Evolutionary conservation across 2,329 filamentous ascomycete species (phyloP).

Genomic region (Xylaria sp.): DNA sequence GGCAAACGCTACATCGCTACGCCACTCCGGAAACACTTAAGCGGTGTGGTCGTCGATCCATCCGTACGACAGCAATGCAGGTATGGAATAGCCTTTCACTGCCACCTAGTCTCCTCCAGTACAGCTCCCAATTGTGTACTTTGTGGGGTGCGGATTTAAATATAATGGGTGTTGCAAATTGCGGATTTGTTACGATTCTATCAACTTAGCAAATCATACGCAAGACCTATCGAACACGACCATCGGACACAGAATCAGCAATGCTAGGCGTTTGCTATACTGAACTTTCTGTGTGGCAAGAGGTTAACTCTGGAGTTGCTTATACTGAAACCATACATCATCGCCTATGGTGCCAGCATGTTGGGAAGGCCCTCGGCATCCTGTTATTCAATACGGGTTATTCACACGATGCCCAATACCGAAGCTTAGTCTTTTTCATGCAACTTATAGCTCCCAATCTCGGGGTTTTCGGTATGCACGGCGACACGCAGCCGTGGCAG

Average conservation of each 20-base stretch:
- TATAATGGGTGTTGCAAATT: no score
- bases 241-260: not conserved
- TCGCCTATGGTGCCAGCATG: constrained; percentile 6
- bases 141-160: no score
- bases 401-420: constrained; percentile 3
- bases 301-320: not conserved
- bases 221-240: not conserved
- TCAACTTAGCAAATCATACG: not conserved
- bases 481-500: not conserved
- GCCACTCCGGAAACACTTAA: no score
- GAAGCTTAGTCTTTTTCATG: constrained; percentile 9
- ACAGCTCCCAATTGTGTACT: no score
- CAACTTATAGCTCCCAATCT: constrained; percentile 5
- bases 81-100: no score
- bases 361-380: constrained; percentile 8
- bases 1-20: no score
- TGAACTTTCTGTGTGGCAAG: constrained; percentile 2
- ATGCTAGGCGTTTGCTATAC: not conserved
- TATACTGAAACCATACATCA: not conserved
- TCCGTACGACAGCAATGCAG: no score
- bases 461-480: not conserved
- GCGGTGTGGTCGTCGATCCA: no score
- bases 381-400: constrained; percentile 13
- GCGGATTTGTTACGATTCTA: not conserved
- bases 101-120: no score